These are phyloP conservation scores for Tanacetum coccineum DNA, from an alignment of 129 eudicot species.

Conservation along the genomic window DNA sequence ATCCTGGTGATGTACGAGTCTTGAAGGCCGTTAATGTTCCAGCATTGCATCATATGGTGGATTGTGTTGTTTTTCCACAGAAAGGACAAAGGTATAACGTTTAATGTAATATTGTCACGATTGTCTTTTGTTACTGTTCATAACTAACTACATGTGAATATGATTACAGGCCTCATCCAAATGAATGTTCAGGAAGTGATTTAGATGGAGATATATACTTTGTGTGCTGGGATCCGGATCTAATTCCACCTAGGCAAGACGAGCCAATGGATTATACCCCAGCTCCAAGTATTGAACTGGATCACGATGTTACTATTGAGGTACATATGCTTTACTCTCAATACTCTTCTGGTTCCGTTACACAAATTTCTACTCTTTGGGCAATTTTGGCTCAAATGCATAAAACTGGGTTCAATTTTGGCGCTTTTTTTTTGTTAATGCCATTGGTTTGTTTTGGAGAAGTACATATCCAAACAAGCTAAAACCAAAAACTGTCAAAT, in stretches of 20 bases:
- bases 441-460: no score
- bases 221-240: conserved; percentile 73
- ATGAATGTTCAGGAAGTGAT: conserved; percentile 95
- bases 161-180: conserved; percentile 72
- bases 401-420: no score
- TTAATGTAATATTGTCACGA: conserved; percentile 12
- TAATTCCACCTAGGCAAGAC: conserved; percentile 54
- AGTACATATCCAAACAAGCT: no score
- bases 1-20: conserved; percentile 80
- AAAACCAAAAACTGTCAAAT: no score
- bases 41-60: conserved; percentile 68
- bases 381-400: no score
- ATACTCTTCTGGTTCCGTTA: no score
- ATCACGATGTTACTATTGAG: conserved; percentile 81
- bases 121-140: conserved; percentile 13
- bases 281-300: conserved; percentile 40
- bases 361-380: no score
- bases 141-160: neutral
- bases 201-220: conserved; percentile 91
- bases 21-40: conserved; percentile 61
- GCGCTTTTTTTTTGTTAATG: no score
- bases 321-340: conserved; percentile 23
- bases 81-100: conserved; percentile 51
- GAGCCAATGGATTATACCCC: conserved; percentile 74
- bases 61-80: conserved; percentile 80